A percentile compares a stretch with the other conserved stretches of the same genome.
phyloP scores from a whole-genome alignment of 768 basidiomycete genomes.

The Mycena rebaudengoi region DNA sequence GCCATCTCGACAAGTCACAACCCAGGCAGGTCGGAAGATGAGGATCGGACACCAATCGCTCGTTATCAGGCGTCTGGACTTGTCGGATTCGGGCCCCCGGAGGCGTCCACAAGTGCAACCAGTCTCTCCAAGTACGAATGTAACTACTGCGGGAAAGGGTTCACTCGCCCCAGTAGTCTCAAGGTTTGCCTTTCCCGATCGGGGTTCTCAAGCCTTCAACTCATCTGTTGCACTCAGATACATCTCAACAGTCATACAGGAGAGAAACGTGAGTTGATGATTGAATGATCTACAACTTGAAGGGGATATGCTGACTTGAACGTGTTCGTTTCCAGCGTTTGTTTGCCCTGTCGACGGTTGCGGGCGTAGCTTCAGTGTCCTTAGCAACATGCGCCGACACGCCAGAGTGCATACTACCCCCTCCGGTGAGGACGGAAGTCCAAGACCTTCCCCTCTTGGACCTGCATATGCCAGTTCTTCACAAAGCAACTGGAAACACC shows the following conservation, averaged over 20 bases:
- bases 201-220: slow-evolving; percentile 13
- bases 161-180: slow-evolving; percentile 84
- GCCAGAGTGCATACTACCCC: slow-evolving; percentile 70
- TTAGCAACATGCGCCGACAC: slow-evolving; percentile 90
- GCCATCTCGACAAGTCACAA: slow-evolving; percentile 13
- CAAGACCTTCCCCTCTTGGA: slow-evolving; percentile 11
- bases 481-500: slow-evolving; percentile 33
- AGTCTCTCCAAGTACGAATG: slow-evolving; percentile 73
- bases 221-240: slow-evolving; percentile 56
- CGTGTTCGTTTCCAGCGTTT: slow-evolving; percentile 59
- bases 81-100: slow-evolving; percentile 20
- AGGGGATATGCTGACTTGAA: slow-evolving; percentile 7
- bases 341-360: slow-evolving; percentile 78
- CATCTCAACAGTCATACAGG: slow-evolving; percentile 88
- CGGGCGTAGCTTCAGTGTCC: slow-evolving; percentile 84
- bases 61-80: slow-evolving; percentile 30
- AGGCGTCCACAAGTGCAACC: slow-evolving; percentile 19
- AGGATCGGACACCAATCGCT: slow-evolving; percentile 46
- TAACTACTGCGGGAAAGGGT: slow-evolving; percentile 80
- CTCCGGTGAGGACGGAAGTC: neutral
- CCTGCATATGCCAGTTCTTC: slow-evolving; percentile 35
- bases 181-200: slow-evolving; percentile 55
- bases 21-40: slow-evolving; percentile 39
- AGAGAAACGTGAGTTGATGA: slow-evolving; percentile 73
- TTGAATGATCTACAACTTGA: slow-evolving; percentile 6